These are phyloP conservation scores for Meyerozyma smithsonii DNA, from an alignment of 1,139 yeast species.

Conservation along the genomic window DNA sequence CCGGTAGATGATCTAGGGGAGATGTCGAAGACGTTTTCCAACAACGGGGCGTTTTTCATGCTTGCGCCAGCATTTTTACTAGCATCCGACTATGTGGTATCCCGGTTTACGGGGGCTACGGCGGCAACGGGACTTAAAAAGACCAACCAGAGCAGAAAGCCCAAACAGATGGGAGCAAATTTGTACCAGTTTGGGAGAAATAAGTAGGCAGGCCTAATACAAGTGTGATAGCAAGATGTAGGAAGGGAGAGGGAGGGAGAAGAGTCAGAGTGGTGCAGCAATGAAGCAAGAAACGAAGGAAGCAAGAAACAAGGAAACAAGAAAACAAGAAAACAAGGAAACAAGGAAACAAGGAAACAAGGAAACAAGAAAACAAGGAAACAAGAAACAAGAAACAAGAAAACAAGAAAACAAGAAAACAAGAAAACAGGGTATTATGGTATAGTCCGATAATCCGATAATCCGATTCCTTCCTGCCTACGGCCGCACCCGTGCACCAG, in stretches of 20 bases:
- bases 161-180: neutral
- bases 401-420: neutral
- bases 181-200: neutral
- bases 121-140: conserved; percentile 12
- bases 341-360: neutral
- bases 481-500: neutral
- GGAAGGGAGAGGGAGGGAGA: neutral
- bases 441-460: neutral
- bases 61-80: conserved; percentile 23
- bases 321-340: neutral
- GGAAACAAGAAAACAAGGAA: neutral
- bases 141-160: conserved; percentile 5
- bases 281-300: neutral
- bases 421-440: neutral
- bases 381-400: neutral
- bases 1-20: neutral
- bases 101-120: conserved; percentile 16
- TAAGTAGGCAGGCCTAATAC: neutral
- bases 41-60: conserved; percentile 19
- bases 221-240: neutral
- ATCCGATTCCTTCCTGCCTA: neutral
- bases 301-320: neutral
- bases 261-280: neutral
- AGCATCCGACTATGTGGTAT: conserved; percentile 21
- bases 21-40: conserved; percentile 13